A percentile compares a stretch with the other conserved stretches of the same genome.
Evolutionary conservation across 768 basidiomycete genomes (phyloP).

Genomic region (Imleria badia): DNA sequence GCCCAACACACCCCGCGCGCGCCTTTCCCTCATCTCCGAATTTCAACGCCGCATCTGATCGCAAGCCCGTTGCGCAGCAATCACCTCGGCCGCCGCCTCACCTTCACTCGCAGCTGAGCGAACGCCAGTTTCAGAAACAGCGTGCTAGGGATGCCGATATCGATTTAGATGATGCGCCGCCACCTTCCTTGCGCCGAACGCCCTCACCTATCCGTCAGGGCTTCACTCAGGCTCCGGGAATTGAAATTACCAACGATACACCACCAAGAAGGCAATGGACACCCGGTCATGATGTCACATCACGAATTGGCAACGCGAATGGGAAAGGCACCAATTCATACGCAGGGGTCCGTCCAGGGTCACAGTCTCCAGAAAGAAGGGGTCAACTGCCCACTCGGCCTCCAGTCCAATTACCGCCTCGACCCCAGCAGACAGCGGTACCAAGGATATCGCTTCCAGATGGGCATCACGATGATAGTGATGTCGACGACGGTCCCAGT

Average conservation of each 20-base stretch:
- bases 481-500: constrained; percentile 14
- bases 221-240: constrained; percentile 23
- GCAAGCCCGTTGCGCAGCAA: constrained; percentile 17
- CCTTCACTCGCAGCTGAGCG: constrained; percentile 18
- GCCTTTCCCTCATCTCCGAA: constrained; percentile 22
- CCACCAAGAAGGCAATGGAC: constrained; percentile 31
- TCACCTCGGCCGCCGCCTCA: constrained; percentile 11
- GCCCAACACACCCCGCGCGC: constrained; percentile 15
- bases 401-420: constrained; percentile 3
- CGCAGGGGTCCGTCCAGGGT: constrained; percentile 6
- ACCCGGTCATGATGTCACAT: constrained; percentile 17
- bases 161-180: constrained; percentile 45
- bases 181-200: constrained; percentile 40
- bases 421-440: constrained; percentile 36
- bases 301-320: constrained; percentile 11
- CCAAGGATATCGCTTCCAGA: constrained; percentile 42
- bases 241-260: constrained; percentile 29
- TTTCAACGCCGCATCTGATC: constrained; percentile 20
- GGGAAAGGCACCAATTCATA: constrained; percentile 7
- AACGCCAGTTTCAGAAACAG: constrained; percentile 28
- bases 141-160: constrained; percentile 24
- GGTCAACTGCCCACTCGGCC: background rate
- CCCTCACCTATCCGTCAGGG: constrained; percentile 28
- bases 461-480: constrained; percentile 1
- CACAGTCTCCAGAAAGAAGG: constrained; percentile 21